Conservation (phyloP, 768 basidiomycete species). For the Tulasnella sp. region DNA sequence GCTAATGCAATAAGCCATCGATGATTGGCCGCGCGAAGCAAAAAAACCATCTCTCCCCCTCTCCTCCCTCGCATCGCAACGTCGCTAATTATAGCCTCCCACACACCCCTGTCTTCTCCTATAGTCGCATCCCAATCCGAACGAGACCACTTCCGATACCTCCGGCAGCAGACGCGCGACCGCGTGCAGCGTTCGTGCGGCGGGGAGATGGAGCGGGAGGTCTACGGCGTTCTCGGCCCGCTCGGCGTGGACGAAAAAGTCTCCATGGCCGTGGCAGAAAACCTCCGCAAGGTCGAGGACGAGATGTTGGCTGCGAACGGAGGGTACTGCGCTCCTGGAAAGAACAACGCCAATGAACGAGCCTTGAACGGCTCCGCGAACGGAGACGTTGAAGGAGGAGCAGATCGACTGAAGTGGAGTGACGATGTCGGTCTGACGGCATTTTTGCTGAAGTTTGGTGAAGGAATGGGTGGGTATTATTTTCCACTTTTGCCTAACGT, state of each 20-base stretch:
- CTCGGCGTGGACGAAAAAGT: conserved; percentile 83
- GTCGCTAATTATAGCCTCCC: not conserved
- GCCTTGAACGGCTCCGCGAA: conserved; percentile 19
- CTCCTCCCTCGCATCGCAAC: not conserved
- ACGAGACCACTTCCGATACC: conserved; percentile 88
- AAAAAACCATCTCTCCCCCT: not conserved
- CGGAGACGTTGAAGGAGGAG: conserved; percentile 44
- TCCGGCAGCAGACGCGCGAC: conserved; percentile 64
- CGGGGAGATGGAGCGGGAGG: conserved; percentile 96
- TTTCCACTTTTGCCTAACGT: not conserved
- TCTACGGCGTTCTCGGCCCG: conserved; percentile 78
- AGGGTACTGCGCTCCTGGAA: conserved; percentile 4
- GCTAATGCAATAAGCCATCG: not conserved
- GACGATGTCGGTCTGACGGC: conserved; percentile 82
- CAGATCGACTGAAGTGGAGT: conserved; percentile 54
- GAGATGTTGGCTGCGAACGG: conserved; percentile 44
- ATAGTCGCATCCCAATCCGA: conserved; percentile 88
- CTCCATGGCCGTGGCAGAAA: conserved; percentile 71
- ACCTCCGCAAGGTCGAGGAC: conserved; percentile 53
- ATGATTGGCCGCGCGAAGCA: not conserved
- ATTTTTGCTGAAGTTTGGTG: conserved; percentile 95
- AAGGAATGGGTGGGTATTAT: conserved; percentile 65
- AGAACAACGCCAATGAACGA: conserved; percentile 24
- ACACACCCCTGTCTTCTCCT: not conserved
- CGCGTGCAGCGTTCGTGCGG: conserved; percentile 86